phyloP scores from a whole-genome alignment of 2,329 filamentous ascomycete species.

The Diaporthe citri region DNA sequence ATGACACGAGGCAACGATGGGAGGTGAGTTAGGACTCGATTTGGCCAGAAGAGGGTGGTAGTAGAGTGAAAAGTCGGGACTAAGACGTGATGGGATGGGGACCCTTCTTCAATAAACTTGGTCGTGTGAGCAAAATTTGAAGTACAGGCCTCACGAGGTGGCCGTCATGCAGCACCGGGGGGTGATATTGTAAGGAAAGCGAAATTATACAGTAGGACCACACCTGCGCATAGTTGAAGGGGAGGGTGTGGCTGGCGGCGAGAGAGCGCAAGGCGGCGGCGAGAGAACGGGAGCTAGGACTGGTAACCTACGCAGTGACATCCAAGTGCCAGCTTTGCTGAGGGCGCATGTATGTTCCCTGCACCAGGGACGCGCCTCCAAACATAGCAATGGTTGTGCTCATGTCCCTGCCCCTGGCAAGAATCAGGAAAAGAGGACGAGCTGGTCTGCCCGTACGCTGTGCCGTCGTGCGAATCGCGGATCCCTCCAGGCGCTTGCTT shows the following conservation, averaged over 20 bases:
- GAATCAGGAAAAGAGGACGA: background rate
- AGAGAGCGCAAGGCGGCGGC: conserved; percentile 11
- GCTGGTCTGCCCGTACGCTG: background rate
- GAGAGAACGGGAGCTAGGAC: conserved; percentile 18
- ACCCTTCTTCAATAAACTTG: conserved; percentile 15
- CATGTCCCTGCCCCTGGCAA: background rate
- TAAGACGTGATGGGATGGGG: conserved; percentile 17
- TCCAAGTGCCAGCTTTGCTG: conserved; percentile 6
- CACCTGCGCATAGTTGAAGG: background rate
- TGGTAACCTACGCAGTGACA: conserved; percentile 30
- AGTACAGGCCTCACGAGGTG: conserved; percentile 36
- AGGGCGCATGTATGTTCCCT: conserved; percentile 20
- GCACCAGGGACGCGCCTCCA: background rate
- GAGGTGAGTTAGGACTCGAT: background rate
- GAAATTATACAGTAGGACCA: conserved; percentile 37
- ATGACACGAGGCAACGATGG: conserved; percentile 22
- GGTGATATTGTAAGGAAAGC: conserved; percentile 25
- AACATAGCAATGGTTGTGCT: conserved; percentile 6
- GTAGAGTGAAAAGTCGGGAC: conserved; percentile 9
- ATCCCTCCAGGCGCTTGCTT: conserved; percentile 15
- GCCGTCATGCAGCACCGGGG: conserved; percentile 38
- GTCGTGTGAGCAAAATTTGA: conserved; percentile 37
- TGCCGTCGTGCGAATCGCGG: background rate
- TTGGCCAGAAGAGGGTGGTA: conserved; percentile 35
- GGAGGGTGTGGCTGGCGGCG: conserved; percentile 35